Evolutionary conservation across 2,329 filamentous ascomycete genomes (phyloP).

Genomic region (Monilinia polystroma): DNA sequence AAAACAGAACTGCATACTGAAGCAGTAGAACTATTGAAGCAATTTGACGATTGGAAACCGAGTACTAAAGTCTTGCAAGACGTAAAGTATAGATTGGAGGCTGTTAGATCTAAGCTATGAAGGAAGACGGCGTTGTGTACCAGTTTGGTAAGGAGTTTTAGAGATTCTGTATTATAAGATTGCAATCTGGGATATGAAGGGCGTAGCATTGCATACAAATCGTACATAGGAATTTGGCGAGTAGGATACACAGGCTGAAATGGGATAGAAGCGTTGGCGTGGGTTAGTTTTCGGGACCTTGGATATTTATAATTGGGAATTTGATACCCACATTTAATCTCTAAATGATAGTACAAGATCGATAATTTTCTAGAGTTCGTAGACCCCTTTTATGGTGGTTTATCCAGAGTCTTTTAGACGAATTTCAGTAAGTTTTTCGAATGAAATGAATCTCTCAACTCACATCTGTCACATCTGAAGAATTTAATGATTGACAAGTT

Average conservation of each 20-base stretch:
- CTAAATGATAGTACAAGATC: background rate
- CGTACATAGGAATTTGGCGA: conserved; percentile 5
- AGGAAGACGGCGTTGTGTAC: background rate
- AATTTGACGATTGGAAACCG: conserved; percentile 95
- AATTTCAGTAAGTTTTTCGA: no score
- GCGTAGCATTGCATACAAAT: conserved; percentile 18
- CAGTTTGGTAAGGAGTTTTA: conserved; percentile 5
- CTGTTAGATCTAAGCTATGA: conserved; percentile 76
- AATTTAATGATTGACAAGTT: no score
- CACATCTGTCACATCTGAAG: no score
- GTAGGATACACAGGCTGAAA: background rate
- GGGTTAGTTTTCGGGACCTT: background rate
- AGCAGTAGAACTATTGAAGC: conserved; percentile 72
- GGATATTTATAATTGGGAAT: background rate
- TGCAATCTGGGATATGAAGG: background rate
- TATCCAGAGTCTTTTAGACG: background rate
- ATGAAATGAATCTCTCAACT: no score
- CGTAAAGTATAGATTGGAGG: conserved; percentile 91
- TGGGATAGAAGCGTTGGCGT: conserved; percentile 15
- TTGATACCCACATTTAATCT: background rate
- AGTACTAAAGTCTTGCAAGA: conserved; percentile 88
- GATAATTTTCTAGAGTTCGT: background rate
- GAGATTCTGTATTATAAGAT: conserved; percentile 19
- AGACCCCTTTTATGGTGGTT: background rate
- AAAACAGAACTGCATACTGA: conserved; percentile 76